Conservation (phyloP, 208 protist species). For the Trypanosoma cruzi region DNA sequence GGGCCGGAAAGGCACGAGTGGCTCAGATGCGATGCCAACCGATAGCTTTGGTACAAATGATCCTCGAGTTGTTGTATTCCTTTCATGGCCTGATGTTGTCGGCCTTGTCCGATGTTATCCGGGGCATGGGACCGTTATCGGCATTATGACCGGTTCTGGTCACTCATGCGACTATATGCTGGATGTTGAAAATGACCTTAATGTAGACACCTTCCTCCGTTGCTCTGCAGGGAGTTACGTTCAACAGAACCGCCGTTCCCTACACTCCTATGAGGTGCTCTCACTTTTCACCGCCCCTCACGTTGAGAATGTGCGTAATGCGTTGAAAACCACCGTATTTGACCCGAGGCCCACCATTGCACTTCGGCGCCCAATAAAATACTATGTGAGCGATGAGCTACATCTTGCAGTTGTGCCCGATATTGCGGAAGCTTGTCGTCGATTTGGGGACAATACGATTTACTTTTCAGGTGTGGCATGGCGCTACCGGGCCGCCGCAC, state of each 20-base stretch:
- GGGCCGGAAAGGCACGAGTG: background rate
- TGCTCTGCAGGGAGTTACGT: slow-evolving; percentile 22
- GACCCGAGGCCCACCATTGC: slow-evolving; percentile 57
- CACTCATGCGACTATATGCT: slow-evolving; percentile 44
- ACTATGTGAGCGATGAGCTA: slow-evolving; percentile 46
- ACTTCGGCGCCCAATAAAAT: slow-evolving; percentile 42
- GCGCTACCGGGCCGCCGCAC: slow-evolving; percentile 51
- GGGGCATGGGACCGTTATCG: slow-evolving; percentile 35
- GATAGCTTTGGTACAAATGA: slow-evolving; percentile 14
- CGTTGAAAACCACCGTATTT: slow-evolving; percentile 45
- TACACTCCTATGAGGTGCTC: slow-evolving; percentile 26
- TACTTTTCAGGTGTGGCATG: slow-evolving; percentile 75
- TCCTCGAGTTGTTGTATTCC: slow-evolving; percentile 23
- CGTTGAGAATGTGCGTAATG: slow-evolving; percentile 41
- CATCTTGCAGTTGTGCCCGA: slow-evolving; percentile 50
- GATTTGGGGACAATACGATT: slow-evolving; percentile 76
- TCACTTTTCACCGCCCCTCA: slow-evolving; percentile 41
- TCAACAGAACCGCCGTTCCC: slow-evolving; percentile 14
- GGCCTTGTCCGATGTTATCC: slow-evolving; percentile 49
- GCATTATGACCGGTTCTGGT: slow-evolving; percentile 39
- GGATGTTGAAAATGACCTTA: slow-evolving; percentile 25
- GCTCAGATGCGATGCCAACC: background rate
- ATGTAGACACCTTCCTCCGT: slow-evolving; percentile 22
- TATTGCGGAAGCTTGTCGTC: slow-evolving; percentile 50
- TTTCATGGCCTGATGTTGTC: slow-evolving; percentile 44